Evolutionary conservation across 352 stramenopile species (phyloP).

Genomic region (Globisporangium camurandrum): DNA sequence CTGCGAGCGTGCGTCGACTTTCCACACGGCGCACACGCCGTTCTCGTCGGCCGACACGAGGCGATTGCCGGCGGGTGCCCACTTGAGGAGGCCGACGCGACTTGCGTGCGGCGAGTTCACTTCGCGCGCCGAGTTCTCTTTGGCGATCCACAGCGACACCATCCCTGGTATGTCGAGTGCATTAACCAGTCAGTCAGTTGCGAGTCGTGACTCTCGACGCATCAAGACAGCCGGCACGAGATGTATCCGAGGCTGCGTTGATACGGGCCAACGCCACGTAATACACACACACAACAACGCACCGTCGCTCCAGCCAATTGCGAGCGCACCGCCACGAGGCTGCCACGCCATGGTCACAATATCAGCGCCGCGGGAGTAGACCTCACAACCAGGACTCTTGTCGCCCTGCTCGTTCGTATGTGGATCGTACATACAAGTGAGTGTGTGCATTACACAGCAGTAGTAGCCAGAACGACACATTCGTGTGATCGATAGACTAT

Average conservation of each 20-base stretch:
- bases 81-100: conserved; percentile 79
- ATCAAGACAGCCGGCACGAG: conserved; percentile 1
- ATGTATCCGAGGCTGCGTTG: neutral
- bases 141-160: conserved; percentile 77
- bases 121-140: conserved; percentile 59
- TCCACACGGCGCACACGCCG: conserved; percentile 80
- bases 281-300: conserved; percentile 1
- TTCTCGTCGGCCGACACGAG: conserved; percentile 88
- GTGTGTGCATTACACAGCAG: neutral
- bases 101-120: conserved; percentile 76
- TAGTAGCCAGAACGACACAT: too few species aligned
- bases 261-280: neutral
- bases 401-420: conserved; percentile 54
- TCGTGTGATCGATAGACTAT: too few species aligned
- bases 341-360: conserved; percentile 86
- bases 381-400: conserved; percentile 42
- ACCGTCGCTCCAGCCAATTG: conserved; percentile 81
- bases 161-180: conserved; percentile 55
- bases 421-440: neutral
- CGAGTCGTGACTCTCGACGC: neutral
- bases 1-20: conserved; percentile 72
- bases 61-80: conserved; percentile 80
- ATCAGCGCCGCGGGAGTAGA: conserved; percentile 55
- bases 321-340: conserved; percentile 65
- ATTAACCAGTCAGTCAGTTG: too few species aligned